Percentiles rank a stretch among this genome's conserved stretches.
Evolutionary conservation across 2,329 filamentous ascomycete species (phyloP).

Genomic region (Fusarium sambucinum): DNA sequence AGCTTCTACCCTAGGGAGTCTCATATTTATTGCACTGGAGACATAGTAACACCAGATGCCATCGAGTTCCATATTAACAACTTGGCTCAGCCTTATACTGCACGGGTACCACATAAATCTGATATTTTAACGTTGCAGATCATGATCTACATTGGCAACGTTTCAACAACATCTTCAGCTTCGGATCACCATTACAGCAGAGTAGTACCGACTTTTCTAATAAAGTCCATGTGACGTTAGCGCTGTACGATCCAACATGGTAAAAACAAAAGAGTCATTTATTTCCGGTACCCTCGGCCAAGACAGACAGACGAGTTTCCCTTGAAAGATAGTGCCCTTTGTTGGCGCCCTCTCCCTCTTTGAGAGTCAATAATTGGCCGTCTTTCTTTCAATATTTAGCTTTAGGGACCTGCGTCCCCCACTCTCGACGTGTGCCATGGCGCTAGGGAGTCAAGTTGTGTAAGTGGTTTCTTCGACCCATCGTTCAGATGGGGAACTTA

Average conservation of each 20-base stretch:
- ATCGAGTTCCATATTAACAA: neutral
- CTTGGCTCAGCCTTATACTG: slow-evolving; percentile 3
- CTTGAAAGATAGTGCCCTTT: slow-evolving; percentile 21
- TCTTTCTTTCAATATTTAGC: slow-evolving; percentile 16
- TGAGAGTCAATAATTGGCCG: slow-evolving; percentile 32
- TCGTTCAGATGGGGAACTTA: slow-evolving; percentile 22
- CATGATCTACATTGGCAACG: slow-evolving; percentile 7
- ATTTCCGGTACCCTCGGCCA: slow-evolving; percentile 8
- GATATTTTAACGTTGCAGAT: neutral
- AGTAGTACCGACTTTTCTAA: neutral
- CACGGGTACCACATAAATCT: neutral
- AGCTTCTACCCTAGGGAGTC: neutral
- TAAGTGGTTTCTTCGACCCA: slow-evolving; percentile 20
- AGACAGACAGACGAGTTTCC: slow-evolving; percentile 16
- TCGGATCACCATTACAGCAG: neutral
- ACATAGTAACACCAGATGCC: neutral
- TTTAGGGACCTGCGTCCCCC: slow-evolving; percentile 31
- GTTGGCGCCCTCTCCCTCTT: slow-evolving; percentile 22
- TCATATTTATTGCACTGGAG: neutral
- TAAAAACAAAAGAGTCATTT: neutral
- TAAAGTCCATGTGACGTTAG: neutral
- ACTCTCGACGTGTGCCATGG: slow-evolving; percentile 13
- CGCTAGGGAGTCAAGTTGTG: slow-evolving; percentile 16
- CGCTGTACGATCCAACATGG: neutral
- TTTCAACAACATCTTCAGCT: slow-evolving; percentile 1